These are phyloP conservation scores for Candida xyloterini DNA, from an alignment of 805 yeast genomes.

Conservation along the genomic window DNA sequence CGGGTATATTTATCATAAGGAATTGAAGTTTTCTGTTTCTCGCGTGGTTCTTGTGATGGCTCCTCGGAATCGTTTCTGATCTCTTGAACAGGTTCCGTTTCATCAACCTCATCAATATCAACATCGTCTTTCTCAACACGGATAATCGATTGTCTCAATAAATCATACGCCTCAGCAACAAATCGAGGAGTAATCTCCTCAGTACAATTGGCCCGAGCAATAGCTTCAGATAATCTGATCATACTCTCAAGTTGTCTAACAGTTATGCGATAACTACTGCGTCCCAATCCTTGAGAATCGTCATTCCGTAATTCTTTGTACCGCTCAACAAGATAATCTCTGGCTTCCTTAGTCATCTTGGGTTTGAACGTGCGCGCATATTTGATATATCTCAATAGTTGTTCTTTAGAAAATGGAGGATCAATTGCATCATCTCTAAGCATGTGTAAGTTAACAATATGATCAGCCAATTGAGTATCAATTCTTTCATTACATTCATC, in stretches of 20 bases:
- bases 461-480: slow-evolving; percentile 87
- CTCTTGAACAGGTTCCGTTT: slow-evolving; percentile 26
- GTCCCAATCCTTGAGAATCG: slow-evolving; percentile 84
- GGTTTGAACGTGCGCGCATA: slow-evolving; percentile 95
- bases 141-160: slow-evolving; percentile 86
- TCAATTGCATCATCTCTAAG: slow-evolving; percentile 82
- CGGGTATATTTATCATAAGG: slow-evolving; percentile 84
- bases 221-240: slow-evolving; percentile 92
- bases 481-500: slow-evolving; percentile 92
- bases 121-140: slow-evolving; percentile 93
- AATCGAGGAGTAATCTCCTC: slow-evolving; percentile 79
- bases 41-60: slow-evolving; percentile 6
- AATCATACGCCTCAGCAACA: slow-evolving; percentile 90
- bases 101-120: slow-evolving; percentile 55
- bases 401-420: slow-evolving; percentile 88
- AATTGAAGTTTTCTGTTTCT: slow-evolving; percentile 46
- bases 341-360: slow-evolving; percentile 74
- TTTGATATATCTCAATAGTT: slow-evolving; percentile 80
- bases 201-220: slow-evolving; percentile 94
- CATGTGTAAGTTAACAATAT: slow-evolving; percentile 92
- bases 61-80: slow-evolving; percentile 10
- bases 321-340: slow-evolving; percentile 68
- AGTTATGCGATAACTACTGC: slow-evolving; percentile 89
- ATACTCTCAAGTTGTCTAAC: slow-evolving; percentile 94
- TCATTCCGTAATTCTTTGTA: slow-evolving; percentile 85